These are phyloP conservation scores for Fusarium succisae DNA, from an alignment of 2,329 filamentous ascomycete species.

Conservation along the genomic window DNA sequence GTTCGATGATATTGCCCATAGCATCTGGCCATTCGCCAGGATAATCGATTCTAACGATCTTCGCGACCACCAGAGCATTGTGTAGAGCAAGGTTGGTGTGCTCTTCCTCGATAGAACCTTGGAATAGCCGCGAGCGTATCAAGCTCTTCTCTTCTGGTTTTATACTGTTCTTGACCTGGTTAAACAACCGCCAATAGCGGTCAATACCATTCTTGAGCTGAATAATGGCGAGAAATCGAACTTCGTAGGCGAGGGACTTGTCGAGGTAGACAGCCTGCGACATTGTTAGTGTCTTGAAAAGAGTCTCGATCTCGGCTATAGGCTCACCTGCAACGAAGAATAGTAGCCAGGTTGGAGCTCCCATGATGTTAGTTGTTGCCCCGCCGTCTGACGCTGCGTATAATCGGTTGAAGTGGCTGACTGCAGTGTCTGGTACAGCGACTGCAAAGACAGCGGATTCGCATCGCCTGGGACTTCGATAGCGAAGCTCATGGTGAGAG, in stretches of 20 bases:
- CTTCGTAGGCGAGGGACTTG: constrained; percentile 76
- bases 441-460: constrained; percentile 71
- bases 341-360: constrained; percentile 74
- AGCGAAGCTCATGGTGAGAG: constrained; percentile 68
- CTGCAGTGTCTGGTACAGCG: constrained; percentile 72
- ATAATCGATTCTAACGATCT: constrained; percentile 89
- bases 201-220: constrained; percentile 97
- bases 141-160: constrained; percentile 78
- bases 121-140: constrained; percentile 79
- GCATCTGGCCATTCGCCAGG: constrained; percentile 83
- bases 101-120: constrained; percentile 80
- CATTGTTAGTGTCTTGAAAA: constrained; percentile 18
- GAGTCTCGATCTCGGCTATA: not conserved
- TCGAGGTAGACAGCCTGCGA: constrained; percentile 81
- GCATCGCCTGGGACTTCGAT: constrained; percentile 87
- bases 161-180: constrained; percentile 67
- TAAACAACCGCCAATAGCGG: constrained; percentile 84
- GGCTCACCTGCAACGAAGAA: constrained; percentile 70
- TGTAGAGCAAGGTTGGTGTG: constrained; percentile 82
- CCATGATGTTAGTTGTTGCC: constrained; percentile 77
- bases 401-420: constrained; percentile 71
- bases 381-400: constrained; percentile 71
- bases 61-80: constrained; percentile 87
- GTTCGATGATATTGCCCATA: constrained; percentile 67
- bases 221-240: constrained; percentile 90